These are phyloP conservation scores for Syncephalastrum racemosum DNA, from an alignment of 371 early-diverging fungal genomes.

Conservation along the genomic window DNA sequence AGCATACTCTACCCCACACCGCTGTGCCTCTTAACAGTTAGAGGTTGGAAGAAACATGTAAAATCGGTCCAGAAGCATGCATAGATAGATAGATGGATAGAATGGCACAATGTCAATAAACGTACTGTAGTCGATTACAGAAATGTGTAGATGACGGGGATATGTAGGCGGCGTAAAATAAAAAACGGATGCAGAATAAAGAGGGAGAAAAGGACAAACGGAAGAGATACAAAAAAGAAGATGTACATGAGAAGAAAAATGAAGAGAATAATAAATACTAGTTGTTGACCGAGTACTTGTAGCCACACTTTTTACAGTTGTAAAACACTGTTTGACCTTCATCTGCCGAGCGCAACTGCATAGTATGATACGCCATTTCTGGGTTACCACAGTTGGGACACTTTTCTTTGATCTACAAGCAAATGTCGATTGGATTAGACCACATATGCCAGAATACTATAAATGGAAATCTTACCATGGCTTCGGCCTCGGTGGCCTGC, in stretches of 20 bases:
- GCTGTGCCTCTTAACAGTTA: too few relatives aligned
- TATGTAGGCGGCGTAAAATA: neutral
- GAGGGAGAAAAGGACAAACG: neutral
- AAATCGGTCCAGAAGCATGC: too few relatives aligned
- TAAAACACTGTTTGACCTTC: slow-evolving; percentile 99
- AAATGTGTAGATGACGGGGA: neutral
- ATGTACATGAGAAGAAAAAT: neutral
- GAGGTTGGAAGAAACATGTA: too few relatives aligned
- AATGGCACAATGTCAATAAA: too few relatives aligned
- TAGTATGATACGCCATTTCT: slow-evolving; percentile 98
- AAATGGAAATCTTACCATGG: slow-evolving; percentile 56
- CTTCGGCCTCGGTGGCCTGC: slow-evolving; percentile 63
- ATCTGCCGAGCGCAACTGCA: slow-evolving; percentile 99
- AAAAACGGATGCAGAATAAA: neutral
- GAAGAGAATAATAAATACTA: neutral
- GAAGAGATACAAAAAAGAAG: neutral
- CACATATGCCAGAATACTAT: neutral
- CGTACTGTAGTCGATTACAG: neutral
- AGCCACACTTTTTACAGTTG: slow-evolving; percentile 96
- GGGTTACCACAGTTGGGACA: slow-evolving; percentile 95
- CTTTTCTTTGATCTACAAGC: slow-evolving; percentile 84
- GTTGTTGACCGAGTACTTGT: slow-evolving; percentile 48
- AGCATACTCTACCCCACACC: too few relatives aligned
- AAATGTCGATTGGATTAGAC: slow-evolving; percentile 4
- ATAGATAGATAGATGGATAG: too few relatives aligned